These are phyloP conservation scores for Zygosaccharomyces bailii DNA, from an alignment of 805 yeast genomes.

Conservation along the genomic window DNA sequence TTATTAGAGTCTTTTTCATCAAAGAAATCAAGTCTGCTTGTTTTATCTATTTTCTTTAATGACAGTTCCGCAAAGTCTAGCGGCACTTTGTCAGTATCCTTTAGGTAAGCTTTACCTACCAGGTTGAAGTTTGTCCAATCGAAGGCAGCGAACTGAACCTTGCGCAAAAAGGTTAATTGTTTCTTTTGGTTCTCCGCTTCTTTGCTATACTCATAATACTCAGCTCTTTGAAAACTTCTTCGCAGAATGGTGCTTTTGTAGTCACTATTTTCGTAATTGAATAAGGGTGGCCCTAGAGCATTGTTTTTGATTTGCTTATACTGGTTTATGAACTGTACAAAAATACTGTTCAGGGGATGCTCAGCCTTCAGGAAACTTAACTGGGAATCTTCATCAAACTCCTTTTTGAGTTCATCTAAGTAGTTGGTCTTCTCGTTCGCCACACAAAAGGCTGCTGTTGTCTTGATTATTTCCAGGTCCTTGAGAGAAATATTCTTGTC, in stretches of 20 bases:
- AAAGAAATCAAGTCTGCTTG: slow-evolving; percentile 4
- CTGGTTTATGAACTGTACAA: slow-evolving; percentile 49
- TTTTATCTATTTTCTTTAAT: slow-evolving; percentile 10
- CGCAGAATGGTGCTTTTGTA: slow-evolving; percentile 41
- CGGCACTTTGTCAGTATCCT: slow-evolving; percentile 56
- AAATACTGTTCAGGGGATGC: slow-evolving; percentile 61
- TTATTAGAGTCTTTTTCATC: not conserved
- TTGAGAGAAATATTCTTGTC: slow-evolving; percentile 44
- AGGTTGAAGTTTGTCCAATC: slow-evolving; percentile 85
- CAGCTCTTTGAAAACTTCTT: slow-evolving; percentile 55
- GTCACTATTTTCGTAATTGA: slow-evolving; percentile 27
- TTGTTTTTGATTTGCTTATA: slow-evolving; percentile 42
- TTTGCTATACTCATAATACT: slow-evolving; percentile 40
- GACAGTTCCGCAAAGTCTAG: slow-evolving; percentile 40
- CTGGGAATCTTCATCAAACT: slow-evolving; percentile 44
- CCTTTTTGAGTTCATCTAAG: slow-evolving; percentile 38
- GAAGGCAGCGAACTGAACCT: slow-evolving; percentile 62
- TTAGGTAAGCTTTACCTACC: slow-evolving; percentile 65
- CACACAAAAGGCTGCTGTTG: slow-evolving; percentile 68
- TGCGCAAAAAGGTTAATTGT: slow-evolving; percentile 36
- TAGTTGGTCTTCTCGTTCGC: slow-evolving; percentile 51
- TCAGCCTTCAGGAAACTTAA: slow-evolving; percentile 60
- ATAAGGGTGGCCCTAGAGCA: slow-evolving; percentile 17
- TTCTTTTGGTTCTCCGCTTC: slow-evolving; percentile 38
- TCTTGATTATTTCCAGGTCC: slow-evolving; percentile 67